These are phyloP conservation scores for Penicillium sp. DNA, from an alignment of 2,329 filamentous ascomycete genomes.

Conservation along the genomic window DNA sequence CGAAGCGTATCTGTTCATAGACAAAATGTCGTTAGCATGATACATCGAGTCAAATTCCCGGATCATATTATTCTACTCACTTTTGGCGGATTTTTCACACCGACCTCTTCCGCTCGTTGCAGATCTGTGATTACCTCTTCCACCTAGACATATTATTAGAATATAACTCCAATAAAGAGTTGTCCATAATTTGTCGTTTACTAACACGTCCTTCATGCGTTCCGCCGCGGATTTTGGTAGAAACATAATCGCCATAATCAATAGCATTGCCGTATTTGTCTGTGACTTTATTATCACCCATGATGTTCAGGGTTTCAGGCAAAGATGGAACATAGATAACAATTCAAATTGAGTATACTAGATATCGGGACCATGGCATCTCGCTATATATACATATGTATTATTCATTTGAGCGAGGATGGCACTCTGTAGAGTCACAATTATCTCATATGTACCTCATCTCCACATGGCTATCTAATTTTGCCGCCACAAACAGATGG, in stretches of 20 bases:
- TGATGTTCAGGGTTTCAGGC: not conserved
- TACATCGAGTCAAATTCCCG: not conserved
- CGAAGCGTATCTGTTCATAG: not conserved
- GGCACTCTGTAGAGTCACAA: not conserved
- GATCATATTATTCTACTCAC: not conserved
- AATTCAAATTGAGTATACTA: not conserved
- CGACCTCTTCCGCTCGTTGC: not conserved
- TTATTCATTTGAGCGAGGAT: not conserved
- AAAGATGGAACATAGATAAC: not conserved
- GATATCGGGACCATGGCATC: not conserved
- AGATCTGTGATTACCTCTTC: not conserved
- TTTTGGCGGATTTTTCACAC: not conserved
- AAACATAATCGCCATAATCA: not conserved
- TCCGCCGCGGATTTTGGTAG: not conserved
- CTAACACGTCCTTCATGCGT: not conserved
- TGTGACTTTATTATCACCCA: not conserved
- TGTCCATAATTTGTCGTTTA: not conserved
- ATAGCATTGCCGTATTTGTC: not conserved
- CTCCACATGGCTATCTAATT: not conserved
- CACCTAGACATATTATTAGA: not conserved
- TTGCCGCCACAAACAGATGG: not conserved
- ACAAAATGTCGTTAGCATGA: not conserved
- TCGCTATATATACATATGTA: not conserved
- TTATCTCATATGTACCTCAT: not conserved
- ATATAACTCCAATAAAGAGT: not conserved